Evolutionary conservation across 1,284 basidiomycete genomes (phyloP).

Genomic region (Mycena sp.): DNA sequence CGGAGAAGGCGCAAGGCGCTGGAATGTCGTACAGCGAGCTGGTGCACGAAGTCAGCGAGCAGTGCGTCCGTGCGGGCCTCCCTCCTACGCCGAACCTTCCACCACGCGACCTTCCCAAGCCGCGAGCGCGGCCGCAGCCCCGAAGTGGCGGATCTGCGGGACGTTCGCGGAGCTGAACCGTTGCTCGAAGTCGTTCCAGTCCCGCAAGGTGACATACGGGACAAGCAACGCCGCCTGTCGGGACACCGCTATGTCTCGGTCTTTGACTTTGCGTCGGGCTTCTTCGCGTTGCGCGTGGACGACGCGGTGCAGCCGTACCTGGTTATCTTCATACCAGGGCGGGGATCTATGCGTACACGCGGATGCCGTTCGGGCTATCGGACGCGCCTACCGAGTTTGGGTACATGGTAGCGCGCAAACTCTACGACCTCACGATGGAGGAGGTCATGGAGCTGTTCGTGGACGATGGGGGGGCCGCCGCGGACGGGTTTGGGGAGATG

Average conservation of each 20-base stretch:
- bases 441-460: slow-evolving; percentile 43
- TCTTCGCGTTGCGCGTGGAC: neutral
- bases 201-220: neutral
- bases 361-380: slow-evolving; percentile 31
- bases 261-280: neutral
- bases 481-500: slow-evolving; percentile 4
- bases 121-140: neutral
- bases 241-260: neutral
- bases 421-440: slow-evolving; percentile 19
- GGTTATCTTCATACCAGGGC: slow-evolving; percentile 27
- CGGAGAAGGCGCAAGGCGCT: neutral
- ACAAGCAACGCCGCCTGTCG: neutral
- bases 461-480: slow-evolving; percentile 38
- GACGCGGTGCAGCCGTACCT: neutral
- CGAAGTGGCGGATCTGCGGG: neutral
- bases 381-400: too few relatives aligned
- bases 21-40: neutral
- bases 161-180: neutral
- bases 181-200: neutral
- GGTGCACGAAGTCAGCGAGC: neutral
- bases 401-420: too few relatives aligned
- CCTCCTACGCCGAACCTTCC: neutral
- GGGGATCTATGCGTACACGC: slow-evolving; percentile 44
- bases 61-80: neutral
- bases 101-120: neutral